phyloP scores from a whole-genome alignment of 2,329 filamentous ascomycete genomes.

The Fusarium tupiense region DNA sequence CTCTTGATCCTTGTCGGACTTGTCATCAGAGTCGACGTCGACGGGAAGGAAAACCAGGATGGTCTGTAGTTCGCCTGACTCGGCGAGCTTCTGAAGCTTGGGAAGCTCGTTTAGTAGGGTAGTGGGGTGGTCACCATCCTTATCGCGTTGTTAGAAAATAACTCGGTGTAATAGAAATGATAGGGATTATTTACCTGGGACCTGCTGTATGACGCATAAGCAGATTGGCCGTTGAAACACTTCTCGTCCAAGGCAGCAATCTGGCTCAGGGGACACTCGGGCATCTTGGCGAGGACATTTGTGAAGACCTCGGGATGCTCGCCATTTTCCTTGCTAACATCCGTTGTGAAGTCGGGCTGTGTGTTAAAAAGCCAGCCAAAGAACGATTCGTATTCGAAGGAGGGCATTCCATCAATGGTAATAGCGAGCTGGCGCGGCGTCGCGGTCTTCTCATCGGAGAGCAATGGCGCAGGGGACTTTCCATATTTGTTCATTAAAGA shows the following conservation, averaged over 20 bases:
- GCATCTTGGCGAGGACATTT: conserved; percentile 49
- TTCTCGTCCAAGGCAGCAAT: conserved; percentile 54
- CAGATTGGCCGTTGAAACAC: conserved; percentile 58
- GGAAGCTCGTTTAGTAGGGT: conserved; percentile 57
- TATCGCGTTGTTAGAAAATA: conserved; percentile 34
- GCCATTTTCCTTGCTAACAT: conserved; percentile 56
- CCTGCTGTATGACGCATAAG: conserved; percentile 56
- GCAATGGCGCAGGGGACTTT: conserved; percentile 60
- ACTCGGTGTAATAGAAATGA: not conserved
- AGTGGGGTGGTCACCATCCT: conserved; percentile 56
- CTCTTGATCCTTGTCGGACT: conserved; percentile 54
- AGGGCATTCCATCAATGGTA: conserved; percentile 65
- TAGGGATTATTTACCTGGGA: conserved; percentile 50
- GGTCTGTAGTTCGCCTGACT: conserved; percentile 63
- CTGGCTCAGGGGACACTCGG: conserved; percentile 52
- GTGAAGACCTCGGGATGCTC: conserved; percentile 54
- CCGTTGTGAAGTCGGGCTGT: conserved; percentile 60
- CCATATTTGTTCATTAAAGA: conserved; percentile 69
- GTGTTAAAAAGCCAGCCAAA: conserved; percentile 51
- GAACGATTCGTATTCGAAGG: conserved; percentile 55
- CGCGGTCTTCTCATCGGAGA: conserved; percentile 50
- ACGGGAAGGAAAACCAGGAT: conserved; percentile 65
- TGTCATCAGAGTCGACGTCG: conserved; percentile 50
- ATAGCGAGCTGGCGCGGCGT: conserved; percentile 66
- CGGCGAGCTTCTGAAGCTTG: conserved; percentile 57